Base-by-base conservation (phyloP, 257 asterid species). In the Primulina eburnea region DNA sequence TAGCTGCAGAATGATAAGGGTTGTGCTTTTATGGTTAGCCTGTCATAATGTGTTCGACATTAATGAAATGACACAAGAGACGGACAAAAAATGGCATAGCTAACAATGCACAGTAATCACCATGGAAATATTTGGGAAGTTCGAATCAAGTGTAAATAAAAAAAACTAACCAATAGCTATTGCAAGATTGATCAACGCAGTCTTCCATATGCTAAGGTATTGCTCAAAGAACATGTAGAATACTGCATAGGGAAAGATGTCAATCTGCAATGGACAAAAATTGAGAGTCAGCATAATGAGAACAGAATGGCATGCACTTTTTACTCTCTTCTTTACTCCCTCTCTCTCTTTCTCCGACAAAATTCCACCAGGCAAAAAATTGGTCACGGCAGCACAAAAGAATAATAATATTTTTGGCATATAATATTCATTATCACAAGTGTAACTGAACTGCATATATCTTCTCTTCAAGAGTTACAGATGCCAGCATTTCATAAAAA, bases 221-320 rank as follows among this genome's bases (percentile, higher is more conserved):
- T 93, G 99, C 75, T 93, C 99, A 74, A 93, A 93, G 85, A 87
- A 93, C 83, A 82, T 90, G 80, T 93, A 93, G 76, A 86, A 93
- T 69, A 93, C 97, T 14, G 99, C 84, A 63, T 93, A 93, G 8
- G 99, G 99, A 67, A 90, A 93, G 53, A 90, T 75, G 37, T 89
- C 96, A 65, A 93, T 89, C 99, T 93, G 97, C 88, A 84, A 28
- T 43, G 69, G 64, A 70, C 20, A 78, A 69, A 78, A 69, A 62
- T 37, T 70, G 67, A 69, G 69, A 55, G 67, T 77, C 73, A 76
- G 75, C 58, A 12, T 34, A 35, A 6, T n/a, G 38, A 32, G 62
- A 70, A 29, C 20, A 18, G 62, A 65, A 58, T 33, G 68, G 35
- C 33, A 56, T 4, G 70, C 55, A 43, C 17, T 52, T 29, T 47